Evolutionary conservation across 192 early-diverging fungal species (phyloP).

Genomic region (Oehlia diaphana): DNA sequence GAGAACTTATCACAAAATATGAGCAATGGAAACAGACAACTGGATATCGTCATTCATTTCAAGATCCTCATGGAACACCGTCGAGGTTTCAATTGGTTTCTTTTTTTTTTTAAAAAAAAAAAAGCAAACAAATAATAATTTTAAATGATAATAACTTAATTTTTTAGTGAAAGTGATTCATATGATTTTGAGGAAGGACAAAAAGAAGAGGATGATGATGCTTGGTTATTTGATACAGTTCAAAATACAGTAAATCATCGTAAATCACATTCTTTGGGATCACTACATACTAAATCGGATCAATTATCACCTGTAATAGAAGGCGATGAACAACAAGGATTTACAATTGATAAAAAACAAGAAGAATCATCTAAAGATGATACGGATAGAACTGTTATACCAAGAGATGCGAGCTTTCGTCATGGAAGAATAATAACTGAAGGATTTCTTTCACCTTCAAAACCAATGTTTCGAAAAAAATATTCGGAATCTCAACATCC

Average conservation of each 20-base stretch:
- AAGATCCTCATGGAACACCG: conserved; percentile 22
- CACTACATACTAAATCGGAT: conserved; percentile 6
- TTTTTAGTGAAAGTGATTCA: conserved; percentile 32
- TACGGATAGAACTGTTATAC: conserved; percentile 14
- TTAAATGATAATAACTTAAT: conserved; percentile 20
- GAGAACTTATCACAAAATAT: conserved; percentile 66
- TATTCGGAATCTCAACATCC: conserved; percentile 23
- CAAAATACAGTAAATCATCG: conserved; percentile 15
- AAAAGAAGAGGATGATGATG: conserved; percentile 53
- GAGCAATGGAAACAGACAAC: conserved; percentile 57
- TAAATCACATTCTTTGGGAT: conserved; percentile 25
- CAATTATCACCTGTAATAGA: conserved; percentile 29
- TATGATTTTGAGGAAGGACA: conserved; percentile 16
- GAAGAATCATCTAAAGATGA: not conserved
- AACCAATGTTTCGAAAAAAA: conserved; percentile 20
- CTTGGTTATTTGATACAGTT: conserved; percentile 53
- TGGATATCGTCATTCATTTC: conserved; percentile 31
- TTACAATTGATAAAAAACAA: conserved; percentile 1
- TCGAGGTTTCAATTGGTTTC: conserved; percentile 15
- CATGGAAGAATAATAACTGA: not conserved
- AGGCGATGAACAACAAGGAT: conserved; percentile 8
- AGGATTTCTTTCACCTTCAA: conserved; percentile 7
- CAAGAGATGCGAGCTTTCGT: conserved; percentile 10
- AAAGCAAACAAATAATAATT: conserved; percentile 13
- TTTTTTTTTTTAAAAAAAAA: conserved; percentile 15